phyloP scores from a whole-genome alignment of 139 green algal genomes.

The Pleodorina starrii region DNA sequence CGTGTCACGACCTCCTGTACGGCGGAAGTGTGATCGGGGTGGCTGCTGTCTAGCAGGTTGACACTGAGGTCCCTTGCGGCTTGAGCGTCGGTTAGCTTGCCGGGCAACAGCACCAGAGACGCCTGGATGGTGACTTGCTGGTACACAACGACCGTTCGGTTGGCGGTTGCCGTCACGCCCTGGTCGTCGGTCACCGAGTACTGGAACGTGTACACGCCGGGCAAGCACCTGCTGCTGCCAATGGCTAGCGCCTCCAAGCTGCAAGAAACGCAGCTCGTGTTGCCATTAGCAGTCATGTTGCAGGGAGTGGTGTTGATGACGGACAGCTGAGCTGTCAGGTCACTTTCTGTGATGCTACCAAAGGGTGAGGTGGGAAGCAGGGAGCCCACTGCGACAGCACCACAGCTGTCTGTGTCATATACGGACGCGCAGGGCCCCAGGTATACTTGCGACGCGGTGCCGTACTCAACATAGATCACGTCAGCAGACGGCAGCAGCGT shows the following conservation, averaged over 20 bases:
- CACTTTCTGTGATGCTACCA: background rate
- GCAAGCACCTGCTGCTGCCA: constrained; percentile 37
- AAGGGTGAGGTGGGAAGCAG: background rate
- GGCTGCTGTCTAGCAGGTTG: constrained; percentile 36
- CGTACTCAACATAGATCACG: constrained; percentile 43
- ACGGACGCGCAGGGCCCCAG: constrained; percentile 40
- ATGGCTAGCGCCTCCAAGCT: constrained; percentile 35
- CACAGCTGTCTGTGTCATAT: background rate
- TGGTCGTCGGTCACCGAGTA: constrained; percentile 36
- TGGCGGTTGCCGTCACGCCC: background rate
- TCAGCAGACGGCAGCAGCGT: constrained; percentile 28
- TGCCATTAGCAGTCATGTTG: background rate
- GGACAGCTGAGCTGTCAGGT: background rate
- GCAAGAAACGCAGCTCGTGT: constrained; percentile 26
- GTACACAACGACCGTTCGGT: constrained; percentile 46
- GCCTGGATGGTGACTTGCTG: background rate
- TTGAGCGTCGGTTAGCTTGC: constrained; percentile 6
- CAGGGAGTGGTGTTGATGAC: constrained; percentile 34
- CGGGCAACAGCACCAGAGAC: background rate
- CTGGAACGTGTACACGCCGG: constrained; percentile 47
- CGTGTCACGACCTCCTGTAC: background rate
- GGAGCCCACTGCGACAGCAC: background rate
- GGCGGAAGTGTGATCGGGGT: background rate
- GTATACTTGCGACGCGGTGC: constrained; percentile 9
- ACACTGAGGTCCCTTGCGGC: background rate